These are phyloP conservation scores for Ophiostoma sp. DNA, from an alignment of 2,329 filamentous ascomycete species.

Conservation along the genomic window DNA sequence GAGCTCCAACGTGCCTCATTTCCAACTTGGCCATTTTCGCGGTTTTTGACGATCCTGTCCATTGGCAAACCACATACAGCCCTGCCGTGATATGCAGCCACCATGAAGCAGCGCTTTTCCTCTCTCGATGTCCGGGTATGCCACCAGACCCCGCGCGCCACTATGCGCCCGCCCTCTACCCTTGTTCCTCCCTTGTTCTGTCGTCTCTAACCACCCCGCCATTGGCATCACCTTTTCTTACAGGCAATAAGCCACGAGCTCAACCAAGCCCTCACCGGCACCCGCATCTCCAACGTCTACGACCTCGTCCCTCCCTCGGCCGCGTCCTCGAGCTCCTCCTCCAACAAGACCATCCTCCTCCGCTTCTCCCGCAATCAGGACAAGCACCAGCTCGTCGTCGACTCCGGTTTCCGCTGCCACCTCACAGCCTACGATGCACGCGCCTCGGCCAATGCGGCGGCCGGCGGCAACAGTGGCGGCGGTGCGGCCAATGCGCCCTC, in stretches of 20 bases:
- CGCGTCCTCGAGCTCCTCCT: constrained; percentile 15
- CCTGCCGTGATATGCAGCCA: constrained; percentile 2
- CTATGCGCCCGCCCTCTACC: neutral
- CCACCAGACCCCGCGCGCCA: neutral
- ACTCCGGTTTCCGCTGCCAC: constrained; percentile 95
- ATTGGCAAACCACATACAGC: neutral
- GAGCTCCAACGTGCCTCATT: constrained; percentile 1
- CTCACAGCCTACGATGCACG: constrained; percentile 81
- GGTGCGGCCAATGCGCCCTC: constrained; percentile 60
- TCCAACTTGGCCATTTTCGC: neutral
- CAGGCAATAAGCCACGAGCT: constrained; percentile 96
- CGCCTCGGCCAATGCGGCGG: constrained; percentile 62
- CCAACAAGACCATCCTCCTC: constrained; percentile 87
- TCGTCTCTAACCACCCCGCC: constrained; percentile 1
- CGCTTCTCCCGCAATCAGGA: constrained; percentile 90
- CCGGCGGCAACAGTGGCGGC: neutral
- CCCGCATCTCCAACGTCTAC: constrained; percentile 91
- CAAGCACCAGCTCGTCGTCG: constrained; percentile 87
- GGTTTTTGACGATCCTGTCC: neutral
- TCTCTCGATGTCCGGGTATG: constrained; percentile 57
- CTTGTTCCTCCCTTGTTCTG: neutral
- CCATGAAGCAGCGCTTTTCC: constrained; percentile 61
- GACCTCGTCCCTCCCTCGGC: constrained; percentile 58
- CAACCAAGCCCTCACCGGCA: constrained; percentile 68
- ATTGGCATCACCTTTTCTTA: neutral